Base-by-base conservation (phyloP, 202 grass and related monocot species). In the Cymbopogon flexuosus region DNA sequence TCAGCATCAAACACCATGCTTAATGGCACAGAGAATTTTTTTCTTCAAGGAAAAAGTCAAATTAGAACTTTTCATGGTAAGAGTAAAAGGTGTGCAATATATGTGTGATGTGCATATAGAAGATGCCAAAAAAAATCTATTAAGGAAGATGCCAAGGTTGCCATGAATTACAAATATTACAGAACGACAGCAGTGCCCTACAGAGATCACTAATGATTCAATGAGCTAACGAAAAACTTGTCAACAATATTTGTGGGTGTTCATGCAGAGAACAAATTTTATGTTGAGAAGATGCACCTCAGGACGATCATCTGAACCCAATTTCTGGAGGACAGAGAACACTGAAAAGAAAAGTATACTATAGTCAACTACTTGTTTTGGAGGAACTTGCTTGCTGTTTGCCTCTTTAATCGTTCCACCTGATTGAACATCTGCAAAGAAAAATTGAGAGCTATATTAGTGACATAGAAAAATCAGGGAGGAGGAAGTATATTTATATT, bases 271-370 rank as follows among this genome's bases (percentile, higher is more conserved):
- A 77, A 82, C 24, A 65, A 47, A 81, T n/a, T 24, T 52, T 15
- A 72, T 65, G 45, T 71, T 42, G 52, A 81, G 58, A 83, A 75
- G 41, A 72, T 7, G 79, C 88, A 97, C 95, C 95, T 98, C 95
- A 75, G 95, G 95, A 73, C 92, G 87, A 85, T 94, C 92, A 82
- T 98, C 92, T 16, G 82, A 84, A 51, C 84, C 90, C 82, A 98
- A 83, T 70, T 89, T 89, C 74, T 92, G 90, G 65, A 94, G 90
- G 82, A 91, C 91, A 65, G 90, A 91, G 62, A 98, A 98, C 54
- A 98, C 90, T 46, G 95, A 98, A 75, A 98, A 94, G 72, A 98
- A 89, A 78, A 97, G 85, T 81, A 91, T 93, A 83, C 83, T 94
- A 69, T 87, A 91, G 91, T 97, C 95, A 91, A 87, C 89, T 37